These are phyloP conservation scores for Aspergillus neotritici DNA, from an alignment of 2,329 filamentous ascomycete species.

Conservation along the genomic window DNA sequence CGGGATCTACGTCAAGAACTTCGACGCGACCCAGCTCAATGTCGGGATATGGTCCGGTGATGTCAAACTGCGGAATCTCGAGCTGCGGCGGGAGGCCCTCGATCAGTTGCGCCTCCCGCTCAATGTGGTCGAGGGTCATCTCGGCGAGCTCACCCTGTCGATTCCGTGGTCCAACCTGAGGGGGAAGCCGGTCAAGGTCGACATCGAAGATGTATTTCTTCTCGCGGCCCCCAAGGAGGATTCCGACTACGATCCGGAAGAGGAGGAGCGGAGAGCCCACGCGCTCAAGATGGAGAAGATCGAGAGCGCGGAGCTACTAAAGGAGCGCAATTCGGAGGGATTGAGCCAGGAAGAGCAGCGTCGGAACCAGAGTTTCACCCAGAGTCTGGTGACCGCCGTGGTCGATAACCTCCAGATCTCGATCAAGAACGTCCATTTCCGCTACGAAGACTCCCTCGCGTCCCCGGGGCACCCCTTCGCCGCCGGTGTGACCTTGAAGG, in stretches of 20 bases:
- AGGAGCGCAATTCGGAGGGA: slow-evolving; percentile 85
- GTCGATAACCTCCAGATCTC: slow-evolving; percentile 97
- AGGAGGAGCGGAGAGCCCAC: slow-evolving; percentile 80
- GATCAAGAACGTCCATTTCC: slow-evolving; percentile 96
- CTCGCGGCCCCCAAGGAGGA: slow-evolving; percentile 94
- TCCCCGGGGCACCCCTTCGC: slow-evolving; percentile 93
- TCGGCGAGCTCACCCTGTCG: slow-evolving; percentile 82
- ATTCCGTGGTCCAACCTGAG: slow-evolving; percentile 98
- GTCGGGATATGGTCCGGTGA: slow-evolving; percentile 99
- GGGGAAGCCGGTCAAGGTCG: slow-evolving; percentile 87
- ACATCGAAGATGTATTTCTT: slow-evolving; percentile 94
- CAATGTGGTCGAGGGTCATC: slow-evolving; percentile 91
- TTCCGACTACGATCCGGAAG: slow-evolving; percentile 83
- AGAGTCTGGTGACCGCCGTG: slow-evolving; percentile 90
- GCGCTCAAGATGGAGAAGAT: slow-evolving; percentile 98
- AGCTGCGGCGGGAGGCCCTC: slow-evolving; percentile 88
- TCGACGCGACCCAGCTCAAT: slow-evolving; percentile 95
- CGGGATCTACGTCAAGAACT: slow-evolving; percentile 99
- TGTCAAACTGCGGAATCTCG: slow-evolving; percentile 87
- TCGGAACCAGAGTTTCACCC: slow-evolving; percentile 95
- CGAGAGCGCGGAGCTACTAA: slow-evolving; percentile 89
- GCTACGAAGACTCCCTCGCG: slow-evolving; percentile 96
- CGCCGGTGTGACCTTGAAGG: slow-evolving; percentile 82
- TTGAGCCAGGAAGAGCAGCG: slow-evolving; percentile 93
- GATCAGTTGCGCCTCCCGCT: slow-evolving; percentile 95